Conservation (phyloP, 495 filamentous ascomycete species). For the Aspergillus sclerotiicarbonarius region DNA sequence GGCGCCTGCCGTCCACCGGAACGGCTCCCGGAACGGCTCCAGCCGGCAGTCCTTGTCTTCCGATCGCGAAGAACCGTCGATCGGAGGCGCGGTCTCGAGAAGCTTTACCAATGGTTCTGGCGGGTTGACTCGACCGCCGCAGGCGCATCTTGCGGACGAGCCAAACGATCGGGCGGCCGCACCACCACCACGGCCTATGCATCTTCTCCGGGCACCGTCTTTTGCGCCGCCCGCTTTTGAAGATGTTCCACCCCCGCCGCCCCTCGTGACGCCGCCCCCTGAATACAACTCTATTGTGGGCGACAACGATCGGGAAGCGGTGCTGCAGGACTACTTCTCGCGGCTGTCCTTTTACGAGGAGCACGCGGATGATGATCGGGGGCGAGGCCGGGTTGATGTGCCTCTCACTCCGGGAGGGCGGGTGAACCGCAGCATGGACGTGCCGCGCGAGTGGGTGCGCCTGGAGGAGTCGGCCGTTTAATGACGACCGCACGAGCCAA, state of each 20-base stretch:
- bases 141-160: slow-evolving; percentile 47
- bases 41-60: slow-evolving; percentile 33
- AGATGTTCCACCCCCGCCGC: slow-evolving; percentile 81
- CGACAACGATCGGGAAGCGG: slow-evolving; percentile 69
- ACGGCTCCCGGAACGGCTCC: slow-evolving; percentile 32
- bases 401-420: slow-evolving; percentile 69
- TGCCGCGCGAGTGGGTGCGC: slow-evolving; percentile 53
- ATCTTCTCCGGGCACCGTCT: slow-evolving; percentile 82
- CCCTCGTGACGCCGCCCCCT: slow-evolving; percentile 80
- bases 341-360: slow-evolving; percentile 61
- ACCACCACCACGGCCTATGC: slow-evolving; percentile 65
- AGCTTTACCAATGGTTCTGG: slow-evolving; percentile 49
- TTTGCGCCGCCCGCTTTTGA: slow-evolving; percentile 92
- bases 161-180: slow-evolving; percentile 30
- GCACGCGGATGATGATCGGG: slow-evolving; percentile 53
- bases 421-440: slow-evolving; percentile 68
- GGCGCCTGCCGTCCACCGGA: slow-evolving; percentile 38
- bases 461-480: slow-evolving; percentile 40
- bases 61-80: slow-evolving; percentile 25
- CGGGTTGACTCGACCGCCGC: slow-evolving; percentile 45
- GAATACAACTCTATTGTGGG: slow-evolving; percentile 85
- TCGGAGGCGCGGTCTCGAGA: slow-evolving; percentile 30
- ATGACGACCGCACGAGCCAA: slow-evolving; percentile 12
- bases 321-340: slow-evolving; percentile 86
- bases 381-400: slow-evolving; percentile 55